These are phyloP conservation scores for Cladophialophora chaetospira DNA, from an alignment of 2,329 filamentous ascomycete genomes.

Conservation along the genomic window DNA sequence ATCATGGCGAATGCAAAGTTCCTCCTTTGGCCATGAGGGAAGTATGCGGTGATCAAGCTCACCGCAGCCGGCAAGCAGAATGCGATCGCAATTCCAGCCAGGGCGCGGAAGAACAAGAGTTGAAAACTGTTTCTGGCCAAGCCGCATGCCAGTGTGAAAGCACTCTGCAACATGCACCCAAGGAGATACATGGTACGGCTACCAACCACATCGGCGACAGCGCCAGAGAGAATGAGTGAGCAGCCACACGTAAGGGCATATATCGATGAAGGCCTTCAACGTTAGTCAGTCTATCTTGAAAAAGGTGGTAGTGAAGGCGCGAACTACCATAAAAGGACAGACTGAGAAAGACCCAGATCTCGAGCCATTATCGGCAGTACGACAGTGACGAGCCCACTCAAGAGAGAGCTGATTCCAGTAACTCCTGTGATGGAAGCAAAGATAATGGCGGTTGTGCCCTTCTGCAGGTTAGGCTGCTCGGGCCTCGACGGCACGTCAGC, in stretches of 20 bases:
- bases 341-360: constrained; percentile 30
- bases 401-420: constrained; percentile 26
- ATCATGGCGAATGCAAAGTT: constrained; percentile 57
- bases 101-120: constrained; percentile 51
- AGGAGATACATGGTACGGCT: constrained; percentile 49
- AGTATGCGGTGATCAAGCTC: constrained; percentile 51
- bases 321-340: constrained; percentile 33
- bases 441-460: constrained; percentile 19
- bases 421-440: constrained; percentile 24
- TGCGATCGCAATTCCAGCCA: constrained; percentile 50
- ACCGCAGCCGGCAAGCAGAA: constrained; percentile 55
- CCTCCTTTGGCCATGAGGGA: constrained; percentile 49
- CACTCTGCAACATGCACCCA: constrained; percentile 49
- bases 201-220: constrained; percentile 55
- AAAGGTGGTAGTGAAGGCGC: too few species aligned
- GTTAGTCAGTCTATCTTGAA: too few species aligned
- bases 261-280: constrained; percentile 39
- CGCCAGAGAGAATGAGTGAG: constrained; percentile 53
- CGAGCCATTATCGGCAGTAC: constrained; percentile 32
- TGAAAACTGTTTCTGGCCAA: constrained; percentile 44
- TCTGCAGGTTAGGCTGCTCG: background rate
- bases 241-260: constrained; percentile 50
- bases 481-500: background rate
- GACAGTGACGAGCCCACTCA: constrained; percentile 33
- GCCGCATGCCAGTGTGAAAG: constrained; percentile 50